Percentiles rank a stretch among this genome's conserved stretches.
phyloP scores from a whole-genome alignment of 2,329 filamentous ascomycete species.

The Neospermospora avenae region DNA sequence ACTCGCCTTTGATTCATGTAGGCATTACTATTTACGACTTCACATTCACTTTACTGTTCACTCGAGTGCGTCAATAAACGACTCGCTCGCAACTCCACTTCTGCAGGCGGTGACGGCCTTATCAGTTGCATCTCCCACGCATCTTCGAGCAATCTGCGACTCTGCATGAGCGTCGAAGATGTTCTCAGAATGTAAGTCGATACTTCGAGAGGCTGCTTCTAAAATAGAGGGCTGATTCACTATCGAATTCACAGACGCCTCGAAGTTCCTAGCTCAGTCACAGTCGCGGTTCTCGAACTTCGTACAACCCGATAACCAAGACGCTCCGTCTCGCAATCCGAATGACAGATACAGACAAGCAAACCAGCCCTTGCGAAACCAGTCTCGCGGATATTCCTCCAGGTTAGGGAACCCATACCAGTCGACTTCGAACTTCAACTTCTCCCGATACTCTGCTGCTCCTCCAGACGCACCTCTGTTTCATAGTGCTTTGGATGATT shows the following conservation, averaged over 20 bases:
- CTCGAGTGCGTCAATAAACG: neutral
- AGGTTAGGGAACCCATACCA: conserved; percentile 73
- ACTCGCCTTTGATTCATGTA: neutral
- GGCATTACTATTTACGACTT: neutral
- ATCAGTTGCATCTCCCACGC: neutral
- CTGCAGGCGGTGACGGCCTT: conserved; percentile 10
- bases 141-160: conserved; percentile 11
- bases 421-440: conserved; percentile 68
- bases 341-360: conserved; percentile 32
- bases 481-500: conserved; percentile 85
- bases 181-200: conserved; percentile 36
- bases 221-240: neutral
- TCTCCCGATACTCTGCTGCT: conserved; percentile 71
- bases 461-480: conserved; percentile 87
- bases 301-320: conserved; percentile 54
- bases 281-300: conserved; percentile 82
- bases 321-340: conserved; percentile 36
- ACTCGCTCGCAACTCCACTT: neutral
- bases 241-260: conserved; percentile 67
- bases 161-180: conserved; percentile 24
- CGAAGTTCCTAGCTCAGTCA: conserved; percentile 92
- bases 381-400: conserved; percentile 29
- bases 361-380: conserved; percentile 27
- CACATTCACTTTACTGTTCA: neutral
- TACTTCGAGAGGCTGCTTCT: neutral